phyloP scores from a whole-genome alignment of 129 eudicot species.

The Arctium lappa region DNA sequence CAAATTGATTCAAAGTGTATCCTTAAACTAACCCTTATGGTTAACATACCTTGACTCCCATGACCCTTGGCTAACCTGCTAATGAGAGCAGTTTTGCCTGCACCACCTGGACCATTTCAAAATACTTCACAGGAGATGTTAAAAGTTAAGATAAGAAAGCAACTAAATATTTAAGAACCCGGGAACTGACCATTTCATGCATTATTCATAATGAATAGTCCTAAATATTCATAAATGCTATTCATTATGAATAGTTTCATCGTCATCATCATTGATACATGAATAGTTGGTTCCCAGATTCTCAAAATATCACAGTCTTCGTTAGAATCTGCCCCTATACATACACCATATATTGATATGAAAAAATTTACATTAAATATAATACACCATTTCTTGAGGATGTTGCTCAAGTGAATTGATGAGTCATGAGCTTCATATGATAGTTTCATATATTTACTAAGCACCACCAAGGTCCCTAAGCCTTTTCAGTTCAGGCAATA shows the following conservation, averaged over 20 bases:
- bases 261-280: background rate
- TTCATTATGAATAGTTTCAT: too few relatives aligned
- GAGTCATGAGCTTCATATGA: background rate
- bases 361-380: background rate
- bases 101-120: constrained; percentile 93
- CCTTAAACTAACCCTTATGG: background rate
- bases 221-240: background rate
- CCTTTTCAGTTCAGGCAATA: constrained; percentile 50
- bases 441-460: background rate
- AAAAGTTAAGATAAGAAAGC: constrained; percentile 48
- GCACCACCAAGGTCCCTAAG: constrained; percentile 36
- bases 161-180: background rate
- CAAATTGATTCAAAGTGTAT: background rate
- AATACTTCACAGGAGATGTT: constrained; percentile 64
- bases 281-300: background rate
- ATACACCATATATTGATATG: background rate
- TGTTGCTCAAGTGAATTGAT: background rate
- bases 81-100: constrained; percentile 86
- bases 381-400: background rate
- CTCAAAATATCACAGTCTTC: background rate
- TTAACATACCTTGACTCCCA: constrained; percentile 66
- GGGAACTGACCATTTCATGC: background rate
- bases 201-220: background rate
- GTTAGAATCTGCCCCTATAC: background rate
- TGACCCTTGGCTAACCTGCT: constrained; percentile 54